These are phyloP conservation scores for Edaphochlamys debaryana DNA, from an alignment of 139 green algal genomes.

Conservation along the genomic window DNA sequence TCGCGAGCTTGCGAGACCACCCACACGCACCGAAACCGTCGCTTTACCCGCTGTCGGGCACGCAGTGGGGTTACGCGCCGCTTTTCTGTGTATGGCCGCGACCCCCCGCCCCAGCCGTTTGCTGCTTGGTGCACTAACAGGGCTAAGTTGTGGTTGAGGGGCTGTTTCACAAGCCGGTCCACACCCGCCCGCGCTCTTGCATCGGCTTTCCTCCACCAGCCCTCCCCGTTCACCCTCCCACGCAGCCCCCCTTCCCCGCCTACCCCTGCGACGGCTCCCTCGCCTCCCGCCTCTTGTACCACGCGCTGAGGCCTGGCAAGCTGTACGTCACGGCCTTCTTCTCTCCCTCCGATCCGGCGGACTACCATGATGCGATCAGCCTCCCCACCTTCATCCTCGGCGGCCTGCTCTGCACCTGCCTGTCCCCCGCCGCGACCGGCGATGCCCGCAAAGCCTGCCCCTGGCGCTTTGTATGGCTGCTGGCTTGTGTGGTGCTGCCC, in stretches of 20 bases:
- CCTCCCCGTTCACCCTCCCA: not conserved
- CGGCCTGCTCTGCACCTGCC: not conserved
- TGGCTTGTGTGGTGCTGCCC: not conserved
- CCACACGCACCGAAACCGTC: no score
- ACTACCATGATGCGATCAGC: not conserved
- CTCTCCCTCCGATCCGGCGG: not conserved
- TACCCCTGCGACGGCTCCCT: no score
- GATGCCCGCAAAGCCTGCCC: not conserved
- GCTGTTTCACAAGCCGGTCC: no score
- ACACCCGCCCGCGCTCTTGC: no score
- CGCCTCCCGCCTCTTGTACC: not conserved
- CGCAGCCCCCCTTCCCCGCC: no score
- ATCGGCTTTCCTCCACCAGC: no score
- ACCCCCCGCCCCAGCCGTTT: no score
- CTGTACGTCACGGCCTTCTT: not conserved
- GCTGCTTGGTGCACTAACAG: not conserved
- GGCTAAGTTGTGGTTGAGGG: no score
- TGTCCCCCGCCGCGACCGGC: not conserved
- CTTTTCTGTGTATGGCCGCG: no score
- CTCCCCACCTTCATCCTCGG: not conserved
- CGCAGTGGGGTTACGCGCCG: not conserved
- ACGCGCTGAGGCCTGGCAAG: not conserved
- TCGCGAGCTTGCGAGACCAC: no score
- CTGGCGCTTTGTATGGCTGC: constrained; percentile 5
- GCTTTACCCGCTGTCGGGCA: no score